Conservation (phyloP, 805 yeast species). For the Myxozyma melibiosi region DNA sequence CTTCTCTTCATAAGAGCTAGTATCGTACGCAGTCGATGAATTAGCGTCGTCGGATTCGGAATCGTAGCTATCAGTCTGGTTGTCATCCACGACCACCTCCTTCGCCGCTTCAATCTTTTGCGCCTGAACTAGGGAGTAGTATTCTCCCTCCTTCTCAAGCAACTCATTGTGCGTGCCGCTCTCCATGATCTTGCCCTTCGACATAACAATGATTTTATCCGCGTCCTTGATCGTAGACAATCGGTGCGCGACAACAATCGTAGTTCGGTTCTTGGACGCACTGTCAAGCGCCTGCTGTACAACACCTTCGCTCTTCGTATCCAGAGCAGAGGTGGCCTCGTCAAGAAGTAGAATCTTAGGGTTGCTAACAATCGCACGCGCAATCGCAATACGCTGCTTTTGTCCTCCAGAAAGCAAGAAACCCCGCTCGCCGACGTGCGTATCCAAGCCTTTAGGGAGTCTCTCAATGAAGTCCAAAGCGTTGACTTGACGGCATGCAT, state of each 20-base stretch:
- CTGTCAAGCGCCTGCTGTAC: constrained; percentile 54
- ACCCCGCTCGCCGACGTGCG: constrained; percentile 56
- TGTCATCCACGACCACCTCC: background rate
- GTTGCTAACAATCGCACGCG: constrained; percentile 57
- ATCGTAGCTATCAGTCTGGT: constrained; percentile 36
- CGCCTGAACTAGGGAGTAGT: constrained; percentile 38
- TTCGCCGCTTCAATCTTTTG: constrained; percentile 42
- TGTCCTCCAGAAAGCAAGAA: constrained; percentile 69
- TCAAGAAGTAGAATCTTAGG: constrained; percentile 61
- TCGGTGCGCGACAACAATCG: constrained; percentile 57
- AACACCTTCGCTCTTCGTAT: constrained; percentile 61
- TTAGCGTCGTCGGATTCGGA: constrained; percentile 29
- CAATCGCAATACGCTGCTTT: constrained; percentile 63
- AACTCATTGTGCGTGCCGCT: constrained; percentile 43
- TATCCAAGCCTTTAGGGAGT: constrained; percentile 56
- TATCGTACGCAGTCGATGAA: constrained; percentile 7
- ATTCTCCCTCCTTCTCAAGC: constrained; percentile 32
- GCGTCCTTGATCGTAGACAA: constrained; percentile 54
- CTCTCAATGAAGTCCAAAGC: constrained; percentile 52
- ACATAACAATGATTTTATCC: constrained; percentile 50
- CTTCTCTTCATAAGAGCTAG: constrained; percentile 6
- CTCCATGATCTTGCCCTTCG: constrained; percentile 50
- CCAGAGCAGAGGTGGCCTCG: constrained; percentile 69
- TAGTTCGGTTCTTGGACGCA: constrained; percentile 43
- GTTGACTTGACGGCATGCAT: constrained; percentile 56